Evolutionary conservation across 768 basidiomycete species (phyloP), one percentile per base, ranked within the genome.

Genomic region (Lyophyllum decastes): DNA sequence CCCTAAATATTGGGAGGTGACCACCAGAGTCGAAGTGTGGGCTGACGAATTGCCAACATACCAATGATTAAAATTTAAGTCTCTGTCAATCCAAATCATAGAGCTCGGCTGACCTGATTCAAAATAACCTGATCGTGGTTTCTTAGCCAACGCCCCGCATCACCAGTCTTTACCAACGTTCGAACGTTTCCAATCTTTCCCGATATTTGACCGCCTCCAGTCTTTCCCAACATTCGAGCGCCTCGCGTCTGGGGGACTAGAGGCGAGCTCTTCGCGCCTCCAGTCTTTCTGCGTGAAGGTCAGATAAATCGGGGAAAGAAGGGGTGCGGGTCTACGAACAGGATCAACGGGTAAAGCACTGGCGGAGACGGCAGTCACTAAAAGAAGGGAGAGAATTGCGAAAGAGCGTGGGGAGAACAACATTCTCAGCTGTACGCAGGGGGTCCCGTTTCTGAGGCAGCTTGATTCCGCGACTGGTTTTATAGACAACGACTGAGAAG

Each of bases 401-500:
- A 76, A 61, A 55, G 73, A 73, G 61, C 70, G 73, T 65, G 70
- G 65, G 57, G 60, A 69, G 61, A 74, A 67, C 33, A 72, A 58
- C 74, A 76, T 76, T 60, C 49, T 22, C 44, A 3, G 47, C 34
- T 69, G 70, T 65, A 66, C 67, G 57, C 61, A 59, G 60, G 55
- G 48, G 53, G 54, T 57, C 6, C 9, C 61, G 62, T 63, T 67
- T 66, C 53, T 64, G 61, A 59, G 50, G 22, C 43, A 30, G 54
- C 27, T 43, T 62, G 57, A 54, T 60, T 49, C 55, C 57, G 63
- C 27, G 43, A 66, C 61, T 64, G 61, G 70, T 70, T 73, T 74
- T 77, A 75, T 75, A 73, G 64, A 49, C n/a, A 21, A 58, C 67
- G 60, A 59, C 63, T 68, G 66, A 68, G 69, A 65, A 76, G 70